Conservation (phyloP, 169 alveolate species). For the Cryptosporidium baileyi region DNA sequence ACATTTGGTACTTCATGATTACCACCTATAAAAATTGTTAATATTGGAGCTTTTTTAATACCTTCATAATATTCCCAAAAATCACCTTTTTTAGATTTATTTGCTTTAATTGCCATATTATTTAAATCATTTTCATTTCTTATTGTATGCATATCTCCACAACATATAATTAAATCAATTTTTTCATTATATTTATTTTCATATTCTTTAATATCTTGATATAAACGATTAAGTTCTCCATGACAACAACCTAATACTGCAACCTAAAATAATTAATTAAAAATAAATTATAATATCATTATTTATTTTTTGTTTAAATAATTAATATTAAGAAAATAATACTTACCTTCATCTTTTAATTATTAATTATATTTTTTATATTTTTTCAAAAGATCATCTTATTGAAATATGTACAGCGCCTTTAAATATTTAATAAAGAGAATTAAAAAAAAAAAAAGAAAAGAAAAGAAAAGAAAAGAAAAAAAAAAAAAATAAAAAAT, state of each 20-base stretch:
- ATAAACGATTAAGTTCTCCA: constrained; percentile 90
- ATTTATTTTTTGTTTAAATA: neutral
- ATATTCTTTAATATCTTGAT: constrained; percentile 77
- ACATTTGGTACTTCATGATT: constrained; percentile 96
- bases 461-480: no score
- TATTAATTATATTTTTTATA: neutral
- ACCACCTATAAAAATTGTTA: constrained; percentile 97
- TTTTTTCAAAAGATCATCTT: no score
- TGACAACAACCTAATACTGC: constrained; percentile 96
- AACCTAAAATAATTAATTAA: constrained; percentile 76
- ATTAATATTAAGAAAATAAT: neutral
- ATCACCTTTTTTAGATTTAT: constrained; percentile 86
- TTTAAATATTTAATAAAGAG: no score
- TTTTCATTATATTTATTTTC: constrained; percentile 83
- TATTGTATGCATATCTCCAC: constrained; percentile 96
- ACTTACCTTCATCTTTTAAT: constrained; percentile 36
- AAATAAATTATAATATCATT: neutral
- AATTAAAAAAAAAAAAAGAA: no score
- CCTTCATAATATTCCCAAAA: constrained; percentile 90
- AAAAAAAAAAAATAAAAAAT: no score
- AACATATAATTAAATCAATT: constrained; percentile 90
- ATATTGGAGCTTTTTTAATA: constrained; percentile 85
- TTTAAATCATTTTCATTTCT: constrained; percentile 88
- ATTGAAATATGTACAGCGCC: no score
- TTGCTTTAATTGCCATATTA: constrained; percentile 88